Percentiles rank a stretch among this genome's conserved stretches.
phyloP scores from a whole-genome alignment of 768 basidiomycete species.

The Lyophyllum semitale region DNA sequence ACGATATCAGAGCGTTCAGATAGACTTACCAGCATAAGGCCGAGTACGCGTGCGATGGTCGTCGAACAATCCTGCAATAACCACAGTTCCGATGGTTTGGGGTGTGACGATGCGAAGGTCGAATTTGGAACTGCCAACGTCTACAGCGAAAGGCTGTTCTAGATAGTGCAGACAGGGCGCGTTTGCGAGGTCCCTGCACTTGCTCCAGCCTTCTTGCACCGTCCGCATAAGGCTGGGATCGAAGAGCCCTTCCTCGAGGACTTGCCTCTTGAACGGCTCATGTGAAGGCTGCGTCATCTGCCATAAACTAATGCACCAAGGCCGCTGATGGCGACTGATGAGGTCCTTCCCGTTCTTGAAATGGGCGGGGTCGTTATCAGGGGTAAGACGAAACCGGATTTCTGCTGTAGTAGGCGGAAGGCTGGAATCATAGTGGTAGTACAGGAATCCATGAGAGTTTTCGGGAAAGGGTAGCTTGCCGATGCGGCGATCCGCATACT shows the following conservation, averaged over 20 bases:
- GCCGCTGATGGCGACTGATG: no score
- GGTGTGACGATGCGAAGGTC: neutral
- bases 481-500: no score
- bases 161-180: neutral
- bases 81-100: neutral
- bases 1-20: no score
- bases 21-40: conserved; percentile 2
- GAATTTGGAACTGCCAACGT: neutral
- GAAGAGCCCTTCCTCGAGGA: neutral
- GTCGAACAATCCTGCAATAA: no score
- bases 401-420: conserved; percentile 7
- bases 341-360: no score
- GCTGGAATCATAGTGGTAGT: conserved; percentile 11
- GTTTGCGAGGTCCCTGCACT: neutral
- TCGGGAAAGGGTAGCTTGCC: no score
- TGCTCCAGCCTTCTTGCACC: neutral
- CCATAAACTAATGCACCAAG: no score
- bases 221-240: neutral
- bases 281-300: no score
- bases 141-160: neutral
- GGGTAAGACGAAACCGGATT: conserved; percentile 21
- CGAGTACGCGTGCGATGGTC: neutral
- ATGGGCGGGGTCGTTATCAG: no score
- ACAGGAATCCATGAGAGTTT: conserved; percentile 19
- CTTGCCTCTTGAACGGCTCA: neutral